These are phyloP conservation scores for Melampsora allii-populina DNA, from an alignment of 1,284 basidiomycete genomes.

Conservation along the genomic window DNA sequence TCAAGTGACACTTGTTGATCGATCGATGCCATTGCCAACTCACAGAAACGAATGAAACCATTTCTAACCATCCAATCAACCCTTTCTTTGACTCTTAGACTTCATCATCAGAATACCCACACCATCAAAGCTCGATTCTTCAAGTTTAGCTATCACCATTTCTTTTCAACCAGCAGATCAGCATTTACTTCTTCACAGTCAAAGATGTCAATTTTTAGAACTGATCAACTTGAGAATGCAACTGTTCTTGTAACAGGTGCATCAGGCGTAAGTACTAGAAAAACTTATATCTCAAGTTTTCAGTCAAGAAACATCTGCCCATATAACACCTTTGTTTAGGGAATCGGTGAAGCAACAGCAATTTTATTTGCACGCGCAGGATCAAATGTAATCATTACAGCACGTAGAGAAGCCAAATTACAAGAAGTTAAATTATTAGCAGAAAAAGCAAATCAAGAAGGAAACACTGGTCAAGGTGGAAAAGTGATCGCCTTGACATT, in stretches of 20 bases:
- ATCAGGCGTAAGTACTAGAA: constrained; percentile 58
- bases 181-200: background rate
- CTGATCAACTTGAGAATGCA: constrained; percentile 63
- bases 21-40: too few species aligned
- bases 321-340: constrained; percentile 17
- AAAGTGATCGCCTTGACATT: constrained; percentile 65
- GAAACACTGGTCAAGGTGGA: constrained; percentile 68
- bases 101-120: too few species aligned
- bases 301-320: background rate
- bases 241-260: constrained; percentile 83
- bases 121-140: too few species aligned
- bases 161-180: too few species aligned
- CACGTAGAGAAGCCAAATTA: constrained; percentile 54
- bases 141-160: too few species aligned
- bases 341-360: constrained; percentile 66
- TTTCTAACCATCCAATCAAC: too few species aligned
- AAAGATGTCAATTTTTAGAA: constrained; percentile 39
- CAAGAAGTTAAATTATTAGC: constrained; percentile 57
- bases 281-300: too few species aligned
- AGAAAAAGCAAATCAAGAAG: constrained; percentile 65
- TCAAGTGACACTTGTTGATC: too few species aligned
- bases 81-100: too few species aligned
- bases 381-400: constrained; percentile 55
- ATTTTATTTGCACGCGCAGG: constrained; percentile 69
- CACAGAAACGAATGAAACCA: too few species aligned